Evolutionary conservation across 1,284 basidiomycete species (phyloP), one percentile per base, ranked within the genome.

Genomic region (Moesziomyces parantarcticus): DNA sequence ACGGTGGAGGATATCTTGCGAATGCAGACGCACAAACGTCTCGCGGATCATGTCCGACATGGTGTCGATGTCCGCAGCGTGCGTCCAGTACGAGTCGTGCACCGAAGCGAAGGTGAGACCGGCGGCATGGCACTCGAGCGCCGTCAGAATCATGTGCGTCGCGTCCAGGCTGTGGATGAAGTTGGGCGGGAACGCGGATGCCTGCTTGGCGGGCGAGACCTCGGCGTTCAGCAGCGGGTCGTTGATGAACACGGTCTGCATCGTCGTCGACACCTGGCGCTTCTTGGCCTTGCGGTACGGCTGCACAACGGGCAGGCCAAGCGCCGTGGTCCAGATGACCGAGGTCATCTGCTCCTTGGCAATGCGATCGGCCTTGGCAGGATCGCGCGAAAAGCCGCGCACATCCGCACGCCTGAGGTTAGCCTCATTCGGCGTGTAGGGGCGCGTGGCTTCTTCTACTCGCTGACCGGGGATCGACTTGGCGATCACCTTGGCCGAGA

Each of bases 1-100:
- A 48, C 85, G 83, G 23, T 85, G 85, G 25, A 98, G 88, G 25
- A 98, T 90, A 82, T 96, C 90, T 21, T 92, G 91, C 21, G 90
- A 91, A 84, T 99, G 96, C 11, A 99, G 87, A 5, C 91, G 90
- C 69, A 99, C 92, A 84, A 99, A 99, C 0, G 93, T 93, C 51
- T 96, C 92, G 29, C 96, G 91, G 76, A 99, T 95, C 76, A 92
- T 88, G 49, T 87, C 87, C 0, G 92, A 92, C 94, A 99, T 97
- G 57, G 89, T 86, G 84, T 97, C 93, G 64, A 98, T 92, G 68
- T 89, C 89, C 40, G 87, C 88, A 0, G 96, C 92, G 83, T 99
- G 96, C 8, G 96, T 98, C 96, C 96, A 99, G 86, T 98, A 99
- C 1, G 94, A 97, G 84, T 99, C 97, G 85, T 99, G 96, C 14